Conservation (phyloP, 164 flowering plant genomes). For the Euptelea pleiosperma region DNA sequence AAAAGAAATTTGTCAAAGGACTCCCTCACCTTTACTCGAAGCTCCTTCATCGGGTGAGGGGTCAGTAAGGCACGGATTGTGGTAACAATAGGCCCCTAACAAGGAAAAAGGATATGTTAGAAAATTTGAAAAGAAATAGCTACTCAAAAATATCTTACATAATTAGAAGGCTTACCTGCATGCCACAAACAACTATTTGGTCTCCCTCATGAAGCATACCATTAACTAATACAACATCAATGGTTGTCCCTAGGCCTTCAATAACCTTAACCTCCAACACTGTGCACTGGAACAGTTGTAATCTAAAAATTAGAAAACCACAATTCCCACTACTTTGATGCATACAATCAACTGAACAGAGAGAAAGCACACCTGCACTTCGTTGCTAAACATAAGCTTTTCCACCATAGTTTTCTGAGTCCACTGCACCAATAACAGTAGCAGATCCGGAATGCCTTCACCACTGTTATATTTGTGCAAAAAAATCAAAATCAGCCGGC, state of each 20-base stretch:
- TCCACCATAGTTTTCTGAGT: constrained; percentile 89
- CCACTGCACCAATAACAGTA: constrained; percentile 82
- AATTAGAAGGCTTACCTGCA: constrained; percentile 58
- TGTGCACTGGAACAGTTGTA: constrained; percentile 65
- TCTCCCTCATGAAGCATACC: constrained; percentile 98
- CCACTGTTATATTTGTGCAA: constrained; percentile 49
- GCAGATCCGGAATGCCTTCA: constrained; percentile 93
- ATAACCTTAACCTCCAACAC: constrained; percentile 97
- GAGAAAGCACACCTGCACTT: constrained; percentile 62
- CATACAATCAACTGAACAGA: neutral
- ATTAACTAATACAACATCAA: constrained; percentile 95
- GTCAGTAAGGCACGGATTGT: constrained; percentile 86
- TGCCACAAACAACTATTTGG: constrained; percentile 96
- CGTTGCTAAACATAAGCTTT: constrained; percentile 74
- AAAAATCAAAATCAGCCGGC: neutral
- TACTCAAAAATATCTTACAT: no score
- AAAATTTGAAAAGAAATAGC: neutral
- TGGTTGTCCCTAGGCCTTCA: constrained; percentile 97
- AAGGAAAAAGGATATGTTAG: constrained; percentile 9
- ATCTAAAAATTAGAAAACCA: neutral
- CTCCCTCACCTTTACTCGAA: constrained; percentile 78
- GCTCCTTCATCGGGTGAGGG: constrained; percentile 99
- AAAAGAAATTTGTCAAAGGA: neutral
- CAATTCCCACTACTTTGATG: neutral
- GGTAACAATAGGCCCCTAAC: constrained; percentile 92